Base-by-base conservation (phyloP, 2,329 filamentous ascomycete species). In the Arachnopeziza araneosa region DNA sequence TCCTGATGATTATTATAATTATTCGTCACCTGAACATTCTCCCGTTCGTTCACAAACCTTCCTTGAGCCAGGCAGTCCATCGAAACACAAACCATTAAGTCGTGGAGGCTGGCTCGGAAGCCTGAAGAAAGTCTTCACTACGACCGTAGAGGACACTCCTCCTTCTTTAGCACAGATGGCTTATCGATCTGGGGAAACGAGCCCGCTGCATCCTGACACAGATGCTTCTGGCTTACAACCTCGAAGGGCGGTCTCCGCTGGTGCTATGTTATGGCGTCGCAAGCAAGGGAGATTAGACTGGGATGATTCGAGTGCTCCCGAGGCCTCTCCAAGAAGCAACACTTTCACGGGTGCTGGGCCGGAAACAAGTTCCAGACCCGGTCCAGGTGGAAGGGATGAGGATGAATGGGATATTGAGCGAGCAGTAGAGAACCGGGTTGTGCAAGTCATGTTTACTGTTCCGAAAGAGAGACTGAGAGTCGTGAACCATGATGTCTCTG, bases 371-470 rank as follows among this genome's bases (percentile, higher is more conserved):
- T 19, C 23, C 30, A 24, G 30, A 26, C 14, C 19, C 14, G n/a
- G n/a, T 12, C 2, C 21, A 22, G 67, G 71, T 57, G 69, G 76
- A 56, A 66, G 68, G 30, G 70, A 67, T 53, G 69, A 70, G 44
- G 76, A 77, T 32, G 88, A 91, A 58, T 90, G 89, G 89, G 89
- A 92, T 67, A 84, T 93, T 49, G 89, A 93, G 72, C 79, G 82
- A 58, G 88, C 89, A 1, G 83, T 88, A 1, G 86, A 91, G 75
- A 83, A 83, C 60, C 77, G 88, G 23, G 78, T 90, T 9, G 89
- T 93, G 62, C 89, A 93, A 73, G 83, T 91, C 70, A 95, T 96
- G 84, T 98, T 96, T 74, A 97, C 93, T 0, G 91, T 97, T 62
- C 93, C 95, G 1, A 91, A 88, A 73, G 89, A 93, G 74, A 85